Conservation (phyloP, 345 rosid genomes). For the Viola odorata region DNA sequence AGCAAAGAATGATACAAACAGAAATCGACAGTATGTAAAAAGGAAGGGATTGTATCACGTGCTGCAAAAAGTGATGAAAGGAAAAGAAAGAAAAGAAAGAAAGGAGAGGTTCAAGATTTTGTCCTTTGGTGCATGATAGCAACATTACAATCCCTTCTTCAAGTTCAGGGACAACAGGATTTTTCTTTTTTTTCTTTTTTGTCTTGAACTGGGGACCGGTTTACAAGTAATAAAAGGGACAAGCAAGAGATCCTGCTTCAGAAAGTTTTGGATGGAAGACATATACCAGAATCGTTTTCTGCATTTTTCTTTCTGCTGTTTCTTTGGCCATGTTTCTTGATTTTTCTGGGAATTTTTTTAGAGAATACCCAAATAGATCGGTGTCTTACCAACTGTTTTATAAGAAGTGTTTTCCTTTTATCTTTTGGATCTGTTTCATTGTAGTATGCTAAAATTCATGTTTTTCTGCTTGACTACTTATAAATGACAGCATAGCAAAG, state of each 20-base stretch:
- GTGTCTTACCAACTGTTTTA: no score
- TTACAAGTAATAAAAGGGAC: not conserved
- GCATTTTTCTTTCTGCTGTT: not conserved
- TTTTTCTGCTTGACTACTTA: not conserved
- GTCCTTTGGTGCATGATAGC: slow-evolving; percentile 11
- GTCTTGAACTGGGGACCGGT: not conserved
- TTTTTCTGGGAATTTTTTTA: not conserved
- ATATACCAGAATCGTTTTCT: slow-evolving; percentile 1
- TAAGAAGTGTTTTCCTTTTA: no score
- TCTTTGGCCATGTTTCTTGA: not conserved
- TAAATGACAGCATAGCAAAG: not conserved
- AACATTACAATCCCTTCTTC: slow-evolving; percentile 12
- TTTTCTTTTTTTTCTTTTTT: not conserved
- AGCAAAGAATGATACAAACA: not conserved
- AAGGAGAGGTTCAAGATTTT: slow-evolving; percentile 6
- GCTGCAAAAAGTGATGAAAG: slow-evolving; percentile 5
- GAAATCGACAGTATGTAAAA: not conserved
- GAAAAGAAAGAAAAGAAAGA: not conserved
- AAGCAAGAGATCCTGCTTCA: not conserved
- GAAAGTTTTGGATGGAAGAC: not conserved
- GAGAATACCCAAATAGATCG: not conserved
- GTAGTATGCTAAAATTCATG: not conserved
- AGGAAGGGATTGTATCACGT: not conserved
- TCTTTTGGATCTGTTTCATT: not conserved
- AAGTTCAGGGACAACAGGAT: not conserved